Evolutionary conservation across 176 grass and related monocot genomes (phyloP).

Genomic region (Panicum miliaceum): DNA sequence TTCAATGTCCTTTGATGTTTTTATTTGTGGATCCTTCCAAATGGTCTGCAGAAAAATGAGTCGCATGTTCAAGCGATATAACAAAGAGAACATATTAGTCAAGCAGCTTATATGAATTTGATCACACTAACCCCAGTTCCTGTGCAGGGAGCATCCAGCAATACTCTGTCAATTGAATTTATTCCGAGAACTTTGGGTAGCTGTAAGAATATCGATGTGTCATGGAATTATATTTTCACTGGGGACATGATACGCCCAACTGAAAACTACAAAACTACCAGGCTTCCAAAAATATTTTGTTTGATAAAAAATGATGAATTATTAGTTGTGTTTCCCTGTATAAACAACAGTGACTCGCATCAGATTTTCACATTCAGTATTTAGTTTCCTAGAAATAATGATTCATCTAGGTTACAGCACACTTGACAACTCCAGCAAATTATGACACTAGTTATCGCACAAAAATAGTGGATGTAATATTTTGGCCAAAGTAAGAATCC

Average conservation of each 20-base stretch:
- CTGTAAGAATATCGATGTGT: slow-evolving; percentile 53
- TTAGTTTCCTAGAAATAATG: slow-evolving; percentile 1
- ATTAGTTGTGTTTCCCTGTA: neutral
- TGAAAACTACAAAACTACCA: slow-evolving; percentile 11
- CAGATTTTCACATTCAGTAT: neutral
- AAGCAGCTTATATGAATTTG: slow-evolving; percentile 34
- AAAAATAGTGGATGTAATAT: neutral
- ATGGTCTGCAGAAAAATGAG: slow-evolving; percentile 71
- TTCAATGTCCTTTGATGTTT: slow-evolving; percentile 87
- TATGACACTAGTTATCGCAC: neutral
- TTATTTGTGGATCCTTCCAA: slow-evolving; percentile 86
- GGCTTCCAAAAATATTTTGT: neutral
- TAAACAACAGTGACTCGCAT: neutral
- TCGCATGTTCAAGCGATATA: neutral
- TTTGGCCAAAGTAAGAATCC: neutral
- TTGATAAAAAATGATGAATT: slow-evolving; percentile 22
- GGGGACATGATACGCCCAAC: neutral
- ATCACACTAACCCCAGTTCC: slow-evolving; percentile 74
- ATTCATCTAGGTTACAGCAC: neutral
- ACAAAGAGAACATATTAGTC: slow-evolving; percentile 16
- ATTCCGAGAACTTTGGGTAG: slow-evolving; percentile 84
- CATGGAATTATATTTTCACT: slow-evolving; percentile 6
- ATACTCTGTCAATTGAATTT: slow-evolving; percentile 94
- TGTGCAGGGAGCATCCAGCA: slow-evolving; percentile 96
- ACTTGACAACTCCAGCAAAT: neutral